Conservation (phyloP, 495 filamentous ascomycete species). For the Pyrenula aspistea region DNA sequence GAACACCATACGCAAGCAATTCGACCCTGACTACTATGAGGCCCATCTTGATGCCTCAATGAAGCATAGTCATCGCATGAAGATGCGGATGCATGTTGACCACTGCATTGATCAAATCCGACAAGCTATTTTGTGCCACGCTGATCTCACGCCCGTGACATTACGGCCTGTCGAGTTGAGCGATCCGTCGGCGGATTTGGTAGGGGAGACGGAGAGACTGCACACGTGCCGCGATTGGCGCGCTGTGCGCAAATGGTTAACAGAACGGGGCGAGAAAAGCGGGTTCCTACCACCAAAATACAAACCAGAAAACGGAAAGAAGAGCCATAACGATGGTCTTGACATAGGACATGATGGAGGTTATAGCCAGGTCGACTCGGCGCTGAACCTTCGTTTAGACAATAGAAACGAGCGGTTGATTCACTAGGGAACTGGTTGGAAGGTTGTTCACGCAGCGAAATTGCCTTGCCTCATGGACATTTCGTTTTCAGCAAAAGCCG, state of each 20-base stretch:
- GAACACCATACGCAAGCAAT: constrained; percentile 6
- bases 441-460: neutral
- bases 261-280: neutral
- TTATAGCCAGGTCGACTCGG: neutral
- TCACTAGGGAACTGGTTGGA: neutral
- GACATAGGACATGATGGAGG: neutral
- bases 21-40: constrained; percentile 6
- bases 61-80: neutral
- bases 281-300: neutral
- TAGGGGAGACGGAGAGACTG: constrained; percentile 8
- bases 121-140: constrained; percentile 20
- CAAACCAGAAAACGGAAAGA: neutral
- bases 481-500: neutral
- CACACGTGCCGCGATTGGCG: constrained; percentile 7
- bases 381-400: neutral
- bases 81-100: constrained; percentile 8
- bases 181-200: constrained; percentile 6
- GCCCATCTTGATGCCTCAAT: neutral
- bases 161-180: constrained; percentile 4
- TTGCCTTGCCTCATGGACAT: neutral
- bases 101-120: constrained; percentile 23
- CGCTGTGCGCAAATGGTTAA: constrained; percentile 1
- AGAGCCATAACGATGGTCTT: neutral
- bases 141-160: constrained; percentile 10
- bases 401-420: neutral